Conservation (phyloP, 2,329 filamentous ascomycete genomes). For the Colletotrichum gigasporum region DNA sequence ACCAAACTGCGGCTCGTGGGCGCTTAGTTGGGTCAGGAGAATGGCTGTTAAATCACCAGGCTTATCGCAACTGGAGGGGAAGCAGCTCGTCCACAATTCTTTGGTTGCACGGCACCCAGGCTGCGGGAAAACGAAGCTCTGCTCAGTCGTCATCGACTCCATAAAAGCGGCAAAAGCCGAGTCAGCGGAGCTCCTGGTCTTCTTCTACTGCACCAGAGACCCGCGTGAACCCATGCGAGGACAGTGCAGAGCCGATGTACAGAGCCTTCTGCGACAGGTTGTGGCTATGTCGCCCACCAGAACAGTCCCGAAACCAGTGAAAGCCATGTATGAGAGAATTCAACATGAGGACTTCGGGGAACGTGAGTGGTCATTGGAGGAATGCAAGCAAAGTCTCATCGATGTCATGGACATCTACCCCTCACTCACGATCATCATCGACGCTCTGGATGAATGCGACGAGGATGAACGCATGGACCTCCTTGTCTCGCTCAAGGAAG, state of each 20-base stretch:
- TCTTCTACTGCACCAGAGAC: neutral
- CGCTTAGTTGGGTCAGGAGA: neutral
- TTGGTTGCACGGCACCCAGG: neutral
- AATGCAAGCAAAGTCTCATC: neutral
- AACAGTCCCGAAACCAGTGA: neutral
- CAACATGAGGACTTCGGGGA: neutral
- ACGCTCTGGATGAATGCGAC: conserved; percentile 25
- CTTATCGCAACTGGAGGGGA: neutral
- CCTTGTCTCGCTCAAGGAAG: neutral
- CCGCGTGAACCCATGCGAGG: neutral
- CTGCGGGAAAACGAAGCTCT: neutral
- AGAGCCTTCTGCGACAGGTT: neutral
- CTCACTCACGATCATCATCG: conserved; percentile 4
- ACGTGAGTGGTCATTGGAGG: neutral
- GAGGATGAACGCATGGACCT: neutral
- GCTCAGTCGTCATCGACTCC: neutral
- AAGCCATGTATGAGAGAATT: neutral
- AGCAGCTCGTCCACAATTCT: neutral
- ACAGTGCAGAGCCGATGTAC: neutral
- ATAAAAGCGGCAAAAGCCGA: too few species aligned
- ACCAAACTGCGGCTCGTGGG: neutral
- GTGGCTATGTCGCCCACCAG: neutral
- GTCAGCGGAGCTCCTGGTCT: neutral
- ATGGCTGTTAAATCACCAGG: neutral
- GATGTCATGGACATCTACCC: neutral